These are phyloP conservation scores for Phytophthora melonis DNA, from an alignment of 352 stramenopile species.

Conservation along the genomic window DNA sequence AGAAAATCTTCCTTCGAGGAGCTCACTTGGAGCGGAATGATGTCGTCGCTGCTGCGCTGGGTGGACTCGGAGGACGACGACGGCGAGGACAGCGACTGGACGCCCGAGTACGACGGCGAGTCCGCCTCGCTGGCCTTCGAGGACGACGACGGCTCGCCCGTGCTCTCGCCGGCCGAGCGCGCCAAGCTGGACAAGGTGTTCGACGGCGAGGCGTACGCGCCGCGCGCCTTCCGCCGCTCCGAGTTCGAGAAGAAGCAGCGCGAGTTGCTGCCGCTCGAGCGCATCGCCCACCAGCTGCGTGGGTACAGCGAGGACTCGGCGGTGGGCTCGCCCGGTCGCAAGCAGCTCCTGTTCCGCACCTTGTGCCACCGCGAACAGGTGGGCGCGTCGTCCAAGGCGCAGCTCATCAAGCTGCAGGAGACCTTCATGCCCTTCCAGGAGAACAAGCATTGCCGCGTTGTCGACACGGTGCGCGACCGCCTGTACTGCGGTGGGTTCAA, in stretches of 20 bases:
- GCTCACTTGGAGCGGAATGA: conserved; percentile 10
- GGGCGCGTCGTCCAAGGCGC: conserved; percentile 63
- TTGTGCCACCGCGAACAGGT: conserved; percentile 77
- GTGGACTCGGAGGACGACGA: conserved; percentile 42
- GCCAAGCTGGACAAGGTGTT: conserved; percentile 74
- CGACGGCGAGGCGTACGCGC: conserved; percentile 62
- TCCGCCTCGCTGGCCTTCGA: conserved; percentile 36
- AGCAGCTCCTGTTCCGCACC: conserved; percentile 63
- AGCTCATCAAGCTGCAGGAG: conserved; percentile 79
- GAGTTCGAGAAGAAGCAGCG: conserved; percentile 67
- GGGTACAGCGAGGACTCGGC: conserved; percentile 51
- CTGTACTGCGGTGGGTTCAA: conserved; percentile 88
- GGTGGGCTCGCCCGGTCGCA: conserved; percentile 16
- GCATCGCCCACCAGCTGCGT: conserved; percentile 75
- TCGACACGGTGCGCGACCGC: conserved; percentile 74
- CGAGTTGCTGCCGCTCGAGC: conserved; percentile 52
- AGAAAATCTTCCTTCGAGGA: conserved; percentile 7
- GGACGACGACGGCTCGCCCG: conserved; percentile 38
- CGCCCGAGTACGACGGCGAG: conserved; percentile 36
- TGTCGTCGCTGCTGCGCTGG: conserved; percentile 39
- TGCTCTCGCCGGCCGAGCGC: conserved; percentile 62
- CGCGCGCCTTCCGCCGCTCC: conserved; percentile 70
- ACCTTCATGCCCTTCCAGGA: conserved; percentile 85
- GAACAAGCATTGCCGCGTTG: conserved; percentile 77
- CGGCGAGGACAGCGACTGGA: conserved; percentile 41